Evolutionary conservation across 768 basidiomycete species (phyloP).

Genomic region (Pleurotus tuber-regium): DNA sequence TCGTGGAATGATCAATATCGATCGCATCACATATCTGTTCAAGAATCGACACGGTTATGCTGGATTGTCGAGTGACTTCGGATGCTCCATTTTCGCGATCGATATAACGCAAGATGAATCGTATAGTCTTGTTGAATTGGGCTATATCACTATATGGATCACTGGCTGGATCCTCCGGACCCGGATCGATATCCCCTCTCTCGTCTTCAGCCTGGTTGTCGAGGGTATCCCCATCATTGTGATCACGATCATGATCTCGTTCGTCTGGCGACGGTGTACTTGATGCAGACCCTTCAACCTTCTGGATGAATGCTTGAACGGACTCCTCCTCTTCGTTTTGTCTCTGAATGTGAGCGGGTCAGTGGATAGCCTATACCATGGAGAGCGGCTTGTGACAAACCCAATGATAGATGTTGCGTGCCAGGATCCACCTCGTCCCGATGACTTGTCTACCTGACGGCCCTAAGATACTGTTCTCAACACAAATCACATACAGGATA

Average conservation of each 20-base stretch:
- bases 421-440: slow-evolving; percentile 22
- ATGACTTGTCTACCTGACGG: slow-evolving; percentile 15
- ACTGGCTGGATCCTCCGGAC: background rate
- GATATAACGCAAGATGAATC: no score
- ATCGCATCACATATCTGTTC: no score
- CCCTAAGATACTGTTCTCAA: slow-evolving; percentile 16
- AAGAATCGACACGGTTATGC: no score
- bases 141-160: background rate
- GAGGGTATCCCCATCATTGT: background rate
- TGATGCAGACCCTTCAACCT: background rate
- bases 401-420: slow-evolving; percentile 20
- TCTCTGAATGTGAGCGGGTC: background rate
- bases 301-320: background rate
- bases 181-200: background rate
- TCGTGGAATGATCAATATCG: no score
- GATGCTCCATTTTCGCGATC: no score
- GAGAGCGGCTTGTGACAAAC: slow-evolving; percentile 14
- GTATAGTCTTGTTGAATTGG: background rate
- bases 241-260: background rate
- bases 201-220: background rate
- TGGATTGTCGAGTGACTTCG: no score
- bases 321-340: slow-evolving; percentile 1
- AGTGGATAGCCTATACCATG: background rate
- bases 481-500: slow-evolving; percentile 23
- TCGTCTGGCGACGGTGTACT: background rate